Evolutionary conservation across 495 filamentous ascomycete genomes (phyloP).

Genomic region (Daldinia bambusicola): DNA sequence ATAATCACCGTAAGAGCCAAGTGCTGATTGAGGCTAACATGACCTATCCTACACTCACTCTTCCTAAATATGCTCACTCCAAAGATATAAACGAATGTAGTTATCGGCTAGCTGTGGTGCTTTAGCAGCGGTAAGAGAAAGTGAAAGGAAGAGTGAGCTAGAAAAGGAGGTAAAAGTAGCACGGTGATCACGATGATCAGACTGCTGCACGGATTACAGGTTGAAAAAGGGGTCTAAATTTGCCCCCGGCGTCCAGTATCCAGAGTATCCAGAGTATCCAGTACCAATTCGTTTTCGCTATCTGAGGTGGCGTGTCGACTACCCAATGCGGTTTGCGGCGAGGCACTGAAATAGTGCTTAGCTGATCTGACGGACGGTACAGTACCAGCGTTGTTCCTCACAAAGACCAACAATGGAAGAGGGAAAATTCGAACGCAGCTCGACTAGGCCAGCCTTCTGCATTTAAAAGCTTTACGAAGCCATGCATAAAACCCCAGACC

Average conservation of each 20-base stretch:
- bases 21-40: slow-evolving; percentile 19
- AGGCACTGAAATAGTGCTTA: slow-evolving; percentile 23
- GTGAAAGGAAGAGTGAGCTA: slow-evolving; percentile 3
- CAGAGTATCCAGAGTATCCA: not conserved
- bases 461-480: slow-evolving; percentile 32
- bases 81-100: slow-evolving; percentile 35
- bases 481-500: slow-evolving; percentile 9
- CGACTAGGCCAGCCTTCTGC: slow-evolving; percentile 20
- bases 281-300: slow-evolving; percentile 7
- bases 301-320: slow-evolving; percentile 32
- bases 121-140: not conserved
- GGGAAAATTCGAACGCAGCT: slow-evolving; percentile 20
- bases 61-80: not conserved
- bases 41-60: slow-evolving; percentile 7
- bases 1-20: slow-evolving; percentile 15
- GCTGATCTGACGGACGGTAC: slow-evolving; percentile 15
- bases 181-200: slow-evolving; percentile 18
- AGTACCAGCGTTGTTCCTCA: not conserved
- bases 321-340: slow-evolving; percentile 30
- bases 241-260: not conserved
- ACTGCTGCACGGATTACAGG: slow-evolving; percentile 1
- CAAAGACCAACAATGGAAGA: slow-evolving; percentile 13
- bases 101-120: slow-evolving; percentile 23
- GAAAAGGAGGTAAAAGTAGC: slow-evolving; percentile 17
- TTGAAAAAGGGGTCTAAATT: slow-evolving; percentile 14